Evolutionary conservation across 306 rosid genomes (phyloP).

Genomic region (Begonia masoniana): DNA sequence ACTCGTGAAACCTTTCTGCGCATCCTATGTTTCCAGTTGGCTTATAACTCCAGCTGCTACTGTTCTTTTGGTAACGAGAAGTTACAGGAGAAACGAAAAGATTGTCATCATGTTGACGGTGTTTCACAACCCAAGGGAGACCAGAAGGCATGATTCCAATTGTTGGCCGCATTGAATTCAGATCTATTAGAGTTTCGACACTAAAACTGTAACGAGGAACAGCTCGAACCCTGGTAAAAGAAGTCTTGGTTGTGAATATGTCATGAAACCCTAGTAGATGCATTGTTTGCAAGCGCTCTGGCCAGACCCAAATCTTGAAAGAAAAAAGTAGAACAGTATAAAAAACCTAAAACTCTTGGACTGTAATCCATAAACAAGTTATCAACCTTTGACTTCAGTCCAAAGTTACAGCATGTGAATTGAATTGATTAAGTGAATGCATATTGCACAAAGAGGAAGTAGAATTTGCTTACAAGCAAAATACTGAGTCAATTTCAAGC

Average conservation of each 20-base stretch:
- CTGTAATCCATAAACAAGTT: too few species aligned
- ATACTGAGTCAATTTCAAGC: background rate
- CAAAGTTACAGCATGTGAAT: too few species aligned
- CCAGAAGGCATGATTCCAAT: slow-evolving; percentile 73
- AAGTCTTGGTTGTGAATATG: slow-evolving; percentile 47
- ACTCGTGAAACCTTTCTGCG: slow-evolving; percentile 24
- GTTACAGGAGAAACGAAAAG: slow-evolving; percentile 30
- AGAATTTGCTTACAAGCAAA: slow-evolving; percentile 2
- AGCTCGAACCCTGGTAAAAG: slow-evolving; percentile 65
- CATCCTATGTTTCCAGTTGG: slow-evolving; percentile 13
- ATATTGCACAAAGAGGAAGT: slow-evolving; percentile 1
- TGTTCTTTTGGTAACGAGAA: slow-evolving; percentile 22
- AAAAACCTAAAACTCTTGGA: too few species aligned
- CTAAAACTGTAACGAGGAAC: slow-evolving; percentile 73
- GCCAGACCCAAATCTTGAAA: slow-evolving; percentile 72
- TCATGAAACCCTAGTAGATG: slow-evolving; percentile 52
- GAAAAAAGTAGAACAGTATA: background rate
- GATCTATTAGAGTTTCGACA: slow-evolving; percentile 41
- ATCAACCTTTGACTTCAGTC: too few species aligned
- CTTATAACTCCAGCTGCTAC: slow-evolving; percentile 15
- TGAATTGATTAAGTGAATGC: too few species aligned
- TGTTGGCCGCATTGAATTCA: slow-evolving; percentile 44
- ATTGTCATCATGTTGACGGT: slow-evolving; percentile 15
- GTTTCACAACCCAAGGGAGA: slow-evolving; percentile 51
- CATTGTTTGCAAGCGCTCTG: slow-evolving; percentile 69